Conservation (phyloP, 1,284 basidiomycete species). For the Phellopilus nigrolimitatus region DNA sequence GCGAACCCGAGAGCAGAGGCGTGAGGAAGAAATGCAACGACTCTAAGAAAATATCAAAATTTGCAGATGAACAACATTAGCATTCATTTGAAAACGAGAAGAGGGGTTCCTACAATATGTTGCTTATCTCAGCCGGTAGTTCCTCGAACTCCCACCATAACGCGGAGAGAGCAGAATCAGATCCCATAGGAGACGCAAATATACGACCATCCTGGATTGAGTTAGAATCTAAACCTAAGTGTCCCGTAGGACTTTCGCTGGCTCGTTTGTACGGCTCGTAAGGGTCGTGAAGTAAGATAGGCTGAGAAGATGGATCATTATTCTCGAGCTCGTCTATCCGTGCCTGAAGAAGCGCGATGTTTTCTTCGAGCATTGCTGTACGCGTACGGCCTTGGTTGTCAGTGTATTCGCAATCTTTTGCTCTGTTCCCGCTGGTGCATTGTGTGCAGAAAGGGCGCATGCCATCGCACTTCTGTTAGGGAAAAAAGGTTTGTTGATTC, state of each 20-base stretch:
- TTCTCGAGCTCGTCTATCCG: conserved; percentile 37
- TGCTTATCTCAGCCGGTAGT: conserved; percentile 21
- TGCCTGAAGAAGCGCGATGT: conserved; percentile 32
- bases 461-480: conserved; percentile 38
- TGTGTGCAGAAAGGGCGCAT: conserved; percentile 35
- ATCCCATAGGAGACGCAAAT: neutral
- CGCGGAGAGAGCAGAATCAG: neutral
- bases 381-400: conserved; percentile 33
- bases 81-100: neutral
- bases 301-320: conserved; percentile 24
- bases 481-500: neutral
- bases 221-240: neutral
- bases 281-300: conserved; percentile 31
- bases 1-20: conserved; percentile 31
- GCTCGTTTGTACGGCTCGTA: conserved; percentile 22
- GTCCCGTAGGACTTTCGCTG: neutral
- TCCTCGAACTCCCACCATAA: conserved; percentile 22
- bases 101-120: conserved; percentile 24
- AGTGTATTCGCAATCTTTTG: conserved; percentile 39
- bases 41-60: conserved; percentile 17
- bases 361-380: conserved; percentile 35
- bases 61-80: neutral
- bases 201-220: neutral
- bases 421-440: conserved; percentile 32
- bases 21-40: conserved; percentile 25